phyloP scores from a whole-genome alignment of 1,139 yeast genomes.

The Debaryomyces robertsiae region DNA sequence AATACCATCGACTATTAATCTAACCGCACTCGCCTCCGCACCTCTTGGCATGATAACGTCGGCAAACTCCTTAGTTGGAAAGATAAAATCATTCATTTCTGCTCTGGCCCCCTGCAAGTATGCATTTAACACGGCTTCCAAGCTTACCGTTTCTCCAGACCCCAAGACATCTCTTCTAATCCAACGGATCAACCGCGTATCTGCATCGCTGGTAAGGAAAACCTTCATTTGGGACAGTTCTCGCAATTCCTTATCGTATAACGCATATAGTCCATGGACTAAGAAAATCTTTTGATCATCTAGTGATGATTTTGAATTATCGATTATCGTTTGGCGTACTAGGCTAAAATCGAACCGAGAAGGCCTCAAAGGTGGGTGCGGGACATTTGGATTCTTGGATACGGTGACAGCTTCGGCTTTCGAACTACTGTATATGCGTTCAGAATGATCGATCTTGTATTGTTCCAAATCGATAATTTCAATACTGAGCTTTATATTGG shows the following conservation, averaged over 20 bases:
- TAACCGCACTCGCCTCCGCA: conserved; percentile 62
- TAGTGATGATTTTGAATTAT: conserved; percentile 13
- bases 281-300: conserved; percentile 47
- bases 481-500: conserved; percentile 27
- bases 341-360: conserved; percentile 40
- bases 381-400: conserved; percentile 20
- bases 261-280: conserved; percentile 80
- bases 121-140: conserved; percentile 56
- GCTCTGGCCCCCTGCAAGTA: conserved; percentile 71
- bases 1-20: conserved; percentile 76
- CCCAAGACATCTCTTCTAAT: conserved; percentile 49
- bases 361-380: conserved; percentile 35
- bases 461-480: conserved; percentile 44
- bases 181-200: conserved; percentile 78
- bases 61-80: conserved; percentile 76
- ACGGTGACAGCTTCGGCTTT: conserved; percentile 39
- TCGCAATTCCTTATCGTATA: conserved; percentile 64
- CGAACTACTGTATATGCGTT: conserved; percentile 19
- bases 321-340: conserved; percentile 22
- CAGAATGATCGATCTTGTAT: conserved; percentile 21
- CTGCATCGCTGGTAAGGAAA: conserved; percentile 86
- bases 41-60: conserved; percentile 83
- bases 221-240: conserved; percentile 65
- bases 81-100: conserved; percentile 74
- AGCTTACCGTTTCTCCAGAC: conserved; percentile 25